Base-by-base conservation (phyloP, 2,329 filamentous ascomycete species). In the Cryoendolithus antarcticus region DNA sequence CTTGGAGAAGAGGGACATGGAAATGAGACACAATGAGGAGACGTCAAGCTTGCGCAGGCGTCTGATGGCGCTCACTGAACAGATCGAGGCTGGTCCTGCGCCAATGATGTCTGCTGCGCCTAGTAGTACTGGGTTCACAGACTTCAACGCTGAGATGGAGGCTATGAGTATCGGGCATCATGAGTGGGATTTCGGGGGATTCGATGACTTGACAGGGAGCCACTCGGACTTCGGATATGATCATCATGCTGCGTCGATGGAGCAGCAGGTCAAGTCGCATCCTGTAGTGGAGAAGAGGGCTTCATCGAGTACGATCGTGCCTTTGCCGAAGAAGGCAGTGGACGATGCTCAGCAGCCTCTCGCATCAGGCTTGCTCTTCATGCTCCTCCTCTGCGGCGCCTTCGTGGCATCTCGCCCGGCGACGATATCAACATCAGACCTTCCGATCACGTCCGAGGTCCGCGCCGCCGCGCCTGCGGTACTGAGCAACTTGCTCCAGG, bases 371-470 rank as follows among this genome's bases (percentile, higher is more conserved):
- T 66, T 96, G 54, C 72, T 96, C 60, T 81, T 89, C 62, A 93
- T 95, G 86, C 82, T 95, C 51, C 82, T 98, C 57, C 81, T 98
- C 40, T 88, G 94, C 48, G 91, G 91, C 57, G 91, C 91, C 38
- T 94, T 95, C 58, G 86, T 96, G 52, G 82, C 91, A 45, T 95
- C 89, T 27, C 93, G 88, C 64, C 77, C 79, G 33, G 70, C 80
- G 11, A 77, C 77, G 50, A 75, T 77, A 33, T 70, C 79, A 10
- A 67, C 73, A 10, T 75, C 79, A 31, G 75, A 77, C 49, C 79
- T 93, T 51, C 82, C 83, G 37, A 80, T 89, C 57, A 82, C 85
- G 29, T 82, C 89, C 41, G 82, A 89, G 51, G 77, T 91, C 41
- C 80, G 83, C 44, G 80, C 75, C 47, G 83, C 82, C 32, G 86